These are phyloP conservation scores for Colletotrichum destructivum DNA, from an alignment of 2,329 filamentous ascomycete genomes.

Conservation along the genomic window DNA sequence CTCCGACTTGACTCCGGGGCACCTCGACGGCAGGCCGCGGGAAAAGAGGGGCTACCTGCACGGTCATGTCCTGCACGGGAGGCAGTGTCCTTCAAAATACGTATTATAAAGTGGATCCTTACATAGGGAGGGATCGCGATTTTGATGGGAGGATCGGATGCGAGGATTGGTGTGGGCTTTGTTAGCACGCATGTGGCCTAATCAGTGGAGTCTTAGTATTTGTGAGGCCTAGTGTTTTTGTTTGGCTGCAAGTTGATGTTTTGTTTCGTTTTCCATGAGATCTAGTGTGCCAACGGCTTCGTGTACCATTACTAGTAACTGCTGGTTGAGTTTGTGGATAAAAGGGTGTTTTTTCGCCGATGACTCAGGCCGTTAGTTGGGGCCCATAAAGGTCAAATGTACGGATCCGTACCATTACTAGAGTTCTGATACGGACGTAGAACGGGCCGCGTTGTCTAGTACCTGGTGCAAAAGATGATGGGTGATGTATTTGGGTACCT, in stretches of 20 bases:
- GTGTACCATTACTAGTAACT: background rate
- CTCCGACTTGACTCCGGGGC: conserved; percentile 27
- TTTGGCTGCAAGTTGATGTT: no score
- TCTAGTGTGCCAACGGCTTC: no score
- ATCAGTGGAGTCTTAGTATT: background rate
- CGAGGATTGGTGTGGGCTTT: conserved; percentile 17
- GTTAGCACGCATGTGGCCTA: background rate
- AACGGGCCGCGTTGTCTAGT: background rate
- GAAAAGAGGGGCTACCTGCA: background rate
- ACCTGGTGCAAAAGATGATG: background rate
- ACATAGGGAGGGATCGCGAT: conserved; percentile 25
- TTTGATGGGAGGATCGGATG: conserved; percentile 34
- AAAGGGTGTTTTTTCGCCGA: no score
- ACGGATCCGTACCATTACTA: no score
- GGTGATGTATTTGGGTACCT: background rate
- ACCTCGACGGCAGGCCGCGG: conserved; percentile 24
- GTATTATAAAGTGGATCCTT: background rate
- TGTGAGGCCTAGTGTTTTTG: background rate
- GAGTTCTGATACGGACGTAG: background rate
- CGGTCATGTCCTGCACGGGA: background rate
- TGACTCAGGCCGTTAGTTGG: no score
- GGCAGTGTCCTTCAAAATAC: background rate
- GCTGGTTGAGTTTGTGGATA: no score
- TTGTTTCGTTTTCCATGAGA: background rate
- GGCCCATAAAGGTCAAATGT: background rate